Evolutionary conservation across 805 yeast species (phyloP).

Genomic region (Saccharomycopsis sp.): DNA sequence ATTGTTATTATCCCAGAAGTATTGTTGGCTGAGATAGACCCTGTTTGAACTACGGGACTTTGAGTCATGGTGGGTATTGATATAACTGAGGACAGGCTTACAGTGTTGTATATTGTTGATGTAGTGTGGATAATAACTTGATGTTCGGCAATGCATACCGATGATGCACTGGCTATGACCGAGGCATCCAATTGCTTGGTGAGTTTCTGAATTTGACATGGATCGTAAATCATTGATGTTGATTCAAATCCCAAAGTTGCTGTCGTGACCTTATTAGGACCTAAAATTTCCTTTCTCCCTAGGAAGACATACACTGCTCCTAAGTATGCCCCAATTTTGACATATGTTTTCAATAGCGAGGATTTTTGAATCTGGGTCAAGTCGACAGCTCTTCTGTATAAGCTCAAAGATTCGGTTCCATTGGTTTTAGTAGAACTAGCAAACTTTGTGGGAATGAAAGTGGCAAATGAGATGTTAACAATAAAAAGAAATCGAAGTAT

Average conservation of each 20-base stretch:
- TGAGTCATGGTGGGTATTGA: background rate
- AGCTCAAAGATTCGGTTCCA: background rate
- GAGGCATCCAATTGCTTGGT: background rate
- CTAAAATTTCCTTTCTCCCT: conserved; percentile 12
- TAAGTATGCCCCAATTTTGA: conserved; percentile 16
- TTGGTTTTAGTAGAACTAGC: background rate
- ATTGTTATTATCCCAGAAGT: background rate
- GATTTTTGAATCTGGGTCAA: background rate
- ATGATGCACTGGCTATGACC: background rate
- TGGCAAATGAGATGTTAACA: background rate
- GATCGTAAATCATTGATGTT: conserved; percentile 7
- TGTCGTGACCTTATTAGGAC: conserved; percentile 14
- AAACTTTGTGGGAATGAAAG: background rate
- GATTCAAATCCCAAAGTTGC: conserved; percentile 9
- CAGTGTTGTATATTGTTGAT: background rate
- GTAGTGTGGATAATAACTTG: background rate
- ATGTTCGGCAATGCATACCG: background rate
- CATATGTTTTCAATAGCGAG: conserved; percentile 5
- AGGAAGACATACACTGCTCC: conserved; percentile 17
- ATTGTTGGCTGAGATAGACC: background rate
- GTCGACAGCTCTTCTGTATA: background rate
- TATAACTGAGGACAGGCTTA: background rate
- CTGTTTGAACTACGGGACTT: background rate
- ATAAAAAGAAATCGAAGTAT: background rate
- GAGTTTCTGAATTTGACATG: conserved; percentile 1